Evolutionary conservation across 306 rosid genomes (phyloP).

Genomic region (Oxytropis ochrocephala): DNA sequence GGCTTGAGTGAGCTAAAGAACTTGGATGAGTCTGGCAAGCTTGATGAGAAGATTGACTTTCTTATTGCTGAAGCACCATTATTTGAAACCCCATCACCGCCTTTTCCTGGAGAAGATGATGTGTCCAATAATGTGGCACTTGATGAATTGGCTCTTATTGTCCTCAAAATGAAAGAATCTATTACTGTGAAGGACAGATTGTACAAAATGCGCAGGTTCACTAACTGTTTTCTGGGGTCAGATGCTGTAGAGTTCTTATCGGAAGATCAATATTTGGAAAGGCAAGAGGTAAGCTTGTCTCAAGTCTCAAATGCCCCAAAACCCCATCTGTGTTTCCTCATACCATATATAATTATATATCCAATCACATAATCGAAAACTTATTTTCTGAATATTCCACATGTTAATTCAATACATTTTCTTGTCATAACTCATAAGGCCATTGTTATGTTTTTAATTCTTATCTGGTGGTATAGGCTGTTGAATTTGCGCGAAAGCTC

Average conservation of each 20-base stretch:
- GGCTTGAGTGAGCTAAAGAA: slow-evolving; percentile 63
- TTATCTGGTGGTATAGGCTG: slow-evolving; percentile 52
- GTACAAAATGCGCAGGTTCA: slow-evolving; percentile 71
- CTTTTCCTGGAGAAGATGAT: slow-evolving; percentile 90
- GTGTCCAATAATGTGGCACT: slow-evolving; percentile 46
- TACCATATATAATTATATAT: background rate
- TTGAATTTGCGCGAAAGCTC: slow-evolving; percentile 84
- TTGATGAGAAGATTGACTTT: slow-evolving; percentile 78
- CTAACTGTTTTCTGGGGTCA: slow-evolving; percentile 65
- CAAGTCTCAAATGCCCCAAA: background rate
- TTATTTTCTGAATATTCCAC: background rate
- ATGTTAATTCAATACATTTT: background rate
- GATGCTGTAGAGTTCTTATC: slow-evolving; percentile 87
- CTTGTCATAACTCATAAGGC: slow-evolving; percentile 8
- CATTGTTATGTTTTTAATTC: slow-evolving; percentile 11
- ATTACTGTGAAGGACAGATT: slow-evolving; percentile 66
- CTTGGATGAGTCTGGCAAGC: slow-evolving; percentile 60
- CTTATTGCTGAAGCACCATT: slow-evolving; percentile 61
- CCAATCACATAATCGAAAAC: background rate
- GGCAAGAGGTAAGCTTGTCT: slow-evolving; percentile 62
- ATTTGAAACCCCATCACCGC: slow-evolving; percentile 63
- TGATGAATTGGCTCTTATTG: slow-evolving; percentile 74
- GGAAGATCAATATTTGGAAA: slow-evolving; percentile 92
- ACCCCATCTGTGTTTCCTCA: background rate
- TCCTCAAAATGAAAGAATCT: slow-evolving; percentile 76